Evolutionary conservation across 2,329 filamentous ascomycete species (phyloP).

Genomic region (Aspergillus uvarum): DNA sequence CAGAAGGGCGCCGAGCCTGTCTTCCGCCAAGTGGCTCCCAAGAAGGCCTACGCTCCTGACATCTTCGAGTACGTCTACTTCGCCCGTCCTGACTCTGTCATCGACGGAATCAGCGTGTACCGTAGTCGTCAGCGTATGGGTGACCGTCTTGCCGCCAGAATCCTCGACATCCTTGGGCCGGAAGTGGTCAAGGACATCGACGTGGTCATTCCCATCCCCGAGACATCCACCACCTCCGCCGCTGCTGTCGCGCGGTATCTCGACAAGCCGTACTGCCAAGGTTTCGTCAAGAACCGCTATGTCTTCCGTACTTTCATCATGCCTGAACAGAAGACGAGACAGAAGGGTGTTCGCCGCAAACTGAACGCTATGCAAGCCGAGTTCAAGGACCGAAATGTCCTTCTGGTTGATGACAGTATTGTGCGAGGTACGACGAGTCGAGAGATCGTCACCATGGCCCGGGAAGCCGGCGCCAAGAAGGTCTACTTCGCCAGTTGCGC

Average conservation of each 20-base stretch:
- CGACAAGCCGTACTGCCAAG: conserved; percentile 74
- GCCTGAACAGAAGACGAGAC: conserved; percentile 75
- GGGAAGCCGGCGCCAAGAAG: conserved; percentile 77
- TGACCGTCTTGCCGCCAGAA: conserved; percentile 70
- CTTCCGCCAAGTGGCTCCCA: conserved; percentile 71
- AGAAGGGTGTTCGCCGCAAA: conserved; percentile 87
- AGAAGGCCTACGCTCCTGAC: conserved; percentile 74
- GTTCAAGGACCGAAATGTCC: conserved; percentile 75
- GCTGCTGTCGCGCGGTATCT: conserved; percentile 72
- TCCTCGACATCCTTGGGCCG: conserved; percentile 66
- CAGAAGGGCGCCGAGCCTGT: conserved; percentile 72
- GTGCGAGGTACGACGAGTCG: conserved; percentile 80
- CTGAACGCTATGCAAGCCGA: conserved; percentile 83
- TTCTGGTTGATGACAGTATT: conserved; percentile 86
- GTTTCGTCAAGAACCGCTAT: conserved; percentile 87
- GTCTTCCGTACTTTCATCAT: conserved; percentile 86
- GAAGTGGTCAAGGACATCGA: conserved; percentile 75
- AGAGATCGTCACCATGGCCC: conserved; percentile 80
- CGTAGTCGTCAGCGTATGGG: conserved; percentile 86
- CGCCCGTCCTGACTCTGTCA: conserved; percentile 74
- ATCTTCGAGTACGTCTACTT: conserved; percentile 90
- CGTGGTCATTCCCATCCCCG: conserved; percentile 75
- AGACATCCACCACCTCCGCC: conserved; percentile 80
- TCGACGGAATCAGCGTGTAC: conserved; percentile 86
- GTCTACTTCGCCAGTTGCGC: conserved; percentile 82